phyloP scores from a whole-genome alignment of 768 basidiomycete genomes.

The Hortiboletus flavorubellus region DNA sequence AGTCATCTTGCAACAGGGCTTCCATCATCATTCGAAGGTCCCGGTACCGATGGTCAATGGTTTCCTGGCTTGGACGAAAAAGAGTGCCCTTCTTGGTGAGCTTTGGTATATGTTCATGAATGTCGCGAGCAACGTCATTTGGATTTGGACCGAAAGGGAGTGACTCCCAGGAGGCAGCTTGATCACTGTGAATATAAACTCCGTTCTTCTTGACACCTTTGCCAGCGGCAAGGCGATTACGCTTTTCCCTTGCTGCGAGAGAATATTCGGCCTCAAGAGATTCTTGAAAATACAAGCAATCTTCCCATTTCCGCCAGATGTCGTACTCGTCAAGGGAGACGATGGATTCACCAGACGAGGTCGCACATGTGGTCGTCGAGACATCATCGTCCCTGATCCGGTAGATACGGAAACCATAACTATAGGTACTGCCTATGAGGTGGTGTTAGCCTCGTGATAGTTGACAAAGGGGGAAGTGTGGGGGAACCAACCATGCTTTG shows the following conservation, averaged over 20 bases:
- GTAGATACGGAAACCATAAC: constrained; percentile 61
- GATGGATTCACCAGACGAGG: constrained; percentile 37
- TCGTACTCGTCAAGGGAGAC: constrained; percentile 53
- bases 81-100: constrained; percentile 69
- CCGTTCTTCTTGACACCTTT: constrained; percentile 74
- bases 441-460: not conserved
- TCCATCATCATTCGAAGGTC: constrained; percentile 61
- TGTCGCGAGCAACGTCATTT: constrained; percentile 62
- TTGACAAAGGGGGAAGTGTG: not conserved
- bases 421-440: constrained; percentile 45
- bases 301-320: constrained; percentile 80
- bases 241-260: constrained; percentile 62
- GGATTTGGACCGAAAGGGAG: constrained; percentile 83
- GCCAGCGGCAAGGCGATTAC: constrained; percentile 60
- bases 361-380: constrained; percentile 10
- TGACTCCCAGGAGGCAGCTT: constrained; percentile 82
- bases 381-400: constrained; percentile 40
- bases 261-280: constrained; percentile 63
- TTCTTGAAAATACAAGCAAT: constrained; percentile 76
- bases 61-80: constrained; percentile 68
- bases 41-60: constrained; percentile 55
- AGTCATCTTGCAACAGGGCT: constrained; percentile 54
- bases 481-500: constrained; percentile 49
- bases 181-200: constrained; percentile 64
- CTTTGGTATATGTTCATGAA: constrained; percentile 63